These are phyloP conservation scores for Colletotrichum orbiculare DNA, from an alignment of 2,329 filamentous ascomycete genomes.

Conservation along the genomic window DNA sequence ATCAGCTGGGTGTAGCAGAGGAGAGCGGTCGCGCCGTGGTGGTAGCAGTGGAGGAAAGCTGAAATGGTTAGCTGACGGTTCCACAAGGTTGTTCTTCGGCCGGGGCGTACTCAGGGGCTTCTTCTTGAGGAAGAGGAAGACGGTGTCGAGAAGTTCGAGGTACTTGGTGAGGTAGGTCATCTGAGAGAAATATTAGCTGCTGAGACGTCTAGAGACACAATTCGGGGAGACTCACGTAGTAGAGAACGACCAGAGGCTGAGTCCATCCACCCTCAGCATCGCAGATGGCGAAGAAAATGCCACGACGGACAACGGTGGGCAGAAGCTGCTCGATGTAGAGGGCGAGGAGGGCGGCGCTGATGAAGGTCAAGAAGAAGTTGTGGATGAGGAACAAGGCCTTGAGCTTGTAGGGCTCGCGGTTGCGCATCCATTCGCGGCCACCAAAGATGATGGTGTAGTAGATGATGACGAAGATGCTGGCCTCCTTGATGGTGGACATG, in stretches of 20 bases:
- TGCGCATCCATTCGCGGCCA: slow-evolving; percentile 91
- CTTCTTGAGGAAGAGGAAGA: slow-evolving; percentile 99
- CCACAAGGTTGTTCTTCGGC: slow-evolving; percentile 14
- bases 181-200: slow-evolving; percentile 56
- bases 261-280: slow-evolving; percentile 88
- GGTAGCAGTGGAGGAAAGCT: slow-evolving; percentile 98
- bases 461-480: slow-evolving; percentile 80
- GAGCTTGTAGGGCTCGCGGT: slow-evolving; percentile 85
- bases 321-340: slow-evolving; percentile 94
- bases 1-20: slow-evolving; percentile 98
- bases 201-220: not conserved
- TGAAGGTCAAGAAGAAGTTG: slow-evolving; percentile 92
- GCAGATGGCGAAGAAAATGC: slow-evolving; percentile 92
- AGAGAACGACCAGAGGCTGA: slow-evolving; percentile 89
- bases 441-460: slow-evolving; percentile 97
- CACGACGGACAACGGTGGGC: slow-evolving; percentile 81
- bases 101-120: slow-evolving; percentile 83
- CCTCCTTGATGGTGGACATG: slow-evolving; percentile 90
- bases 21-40: slow-evolving; percentile 95
- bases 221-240: slow-evolving; percentile 79
- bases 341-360: slow-evolving; percentile 82
- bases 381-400: slow-evolving; percentile 93
- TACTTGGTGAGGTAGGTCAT: slow-evolving; percentile 99
- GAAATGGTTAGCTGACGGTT: slow-evolving; percentile 44
- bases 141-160: slow-evolving; percentile 92